Conservation (phyloP, 345 rosid genomes). For the Fremontodendron californicum region DNA sequence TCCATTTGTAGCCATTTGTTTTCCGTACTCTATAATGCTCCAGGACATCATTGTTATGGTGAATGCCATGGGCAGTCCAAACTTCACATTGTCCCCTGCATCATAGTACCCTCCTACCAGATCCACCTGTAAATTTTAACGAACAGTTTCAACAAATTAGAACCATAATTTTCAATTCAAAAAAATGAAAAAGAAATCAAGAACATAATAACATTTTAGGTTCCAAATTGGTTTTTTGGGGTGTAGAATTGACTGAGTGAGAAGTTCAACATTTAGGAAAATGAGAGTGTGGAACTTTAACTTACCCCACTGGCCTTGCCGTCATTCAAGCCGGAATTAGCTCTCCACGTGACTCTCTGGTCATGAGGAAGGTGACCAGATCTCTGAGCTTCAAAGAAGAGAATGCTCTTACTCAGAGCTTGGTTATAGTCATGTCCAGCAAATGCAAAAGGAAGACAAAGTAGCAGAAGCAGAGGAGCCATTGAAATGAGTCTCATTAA, state of each 20-base stretch:
- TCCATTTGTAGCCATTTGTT: slow-evolving; percentile 64
- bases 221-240: not conserved
- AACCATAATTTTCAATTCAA: not conserved
- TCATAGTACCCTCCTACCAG: slow-evolving; percentile 97
- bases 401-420: slow-evolving; percentile 90
- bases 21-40: slow-evolving; percentile 90
- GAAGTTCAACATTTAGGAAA: not conserved
- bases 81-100: slow-evolving; percentile 99
- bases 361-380: slow-evolving; percentile 81
- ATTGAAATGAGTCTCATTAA: slow-evolving; percentile 27
- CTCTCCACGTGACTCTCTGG: slow-evolving; percentile 92
- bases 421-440: slow-evolving; percentile 90
- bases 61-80: slow-evolving; percentile 98
- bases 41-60: slow-evolving; percentile 98
- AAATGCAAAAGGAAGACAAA: slow-evolving; percentile 52
- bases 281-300: slow-evolving; percentile 10
- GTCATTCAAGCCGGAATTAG: slow-evolving; percentile 82
- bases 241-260: not conserved
- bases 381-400: slow-evolving; percentile 98
- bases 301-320: slow-evolving; percentile 98
- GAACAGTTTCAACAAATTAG: not conserved
- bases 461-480: slow-evolving; percentile 48
- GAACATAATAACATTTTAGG: not conserved
- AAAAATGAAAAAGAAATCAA: not conserved
- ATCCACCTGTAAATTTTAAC: slow-evolving; percentile 57